phyloP scores from a whole-genome alignment of 345 rosid species.

The Reutealis trisperma region DNA sequence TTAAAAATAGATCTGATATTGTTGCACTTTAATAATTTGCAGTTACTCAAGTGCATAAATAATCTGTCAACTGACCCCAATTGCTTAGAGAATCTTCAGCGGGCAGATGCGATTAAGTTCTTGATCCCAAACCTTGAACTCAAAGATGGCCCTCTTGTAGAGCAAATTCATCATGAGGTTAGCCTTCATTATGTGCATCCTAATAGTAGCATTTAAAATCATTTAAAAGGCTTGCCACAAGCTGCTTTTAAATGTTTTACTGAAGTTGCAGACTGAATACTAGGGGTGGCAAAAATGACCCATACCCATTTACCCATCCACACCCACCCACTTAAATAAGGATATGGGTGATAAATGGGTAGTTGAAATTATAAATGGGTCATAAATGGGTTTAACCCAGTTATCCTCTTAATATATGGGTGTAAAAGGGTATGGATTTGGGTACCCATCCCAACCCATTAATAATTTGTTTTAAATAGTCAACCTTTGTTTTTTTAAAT shows the following conservation, averaged over 20 bases:
- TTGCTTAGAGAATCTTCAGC: conserved; percentile 96
- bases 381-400: too few species aligned
- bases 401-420: too few species aligned
- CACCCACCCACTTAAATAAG: too few species aligned
- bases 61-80: conserved; percentile 90
- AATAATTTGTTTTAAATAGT: too few species aligned
- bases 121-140: conserved; percentile 95
- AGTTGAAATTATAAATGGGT: too few species aligned
- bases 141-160: conserved; percentile 80
- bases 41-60: conserved; percentile 88
- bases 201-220: conserved; percentile 2
- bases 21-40: conserved; percentile 24
- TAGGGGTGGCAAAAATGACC: too few species aligned
- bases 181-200: conserved; percentile 26
- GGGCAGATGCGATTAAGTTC: conserved; percentile 91
- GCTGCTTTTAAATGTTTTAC: neutral
- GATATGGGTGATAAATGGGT: too few species aligned
- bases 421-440: too few species aligned
- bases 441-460: too few species aligned
- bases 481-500: too few species aligned
- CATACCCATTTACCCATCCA: too few species aligned
- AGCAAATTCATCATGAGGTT: conserved; percentile 88
- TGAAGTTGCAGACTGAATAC: neutral
- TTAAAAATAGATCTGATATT: neutral
- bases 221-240: neutral